Evolutionary conservation across 257 asterid genomes (phyloP).

Genomic region (Solanum infundibuliforme): DNA sequence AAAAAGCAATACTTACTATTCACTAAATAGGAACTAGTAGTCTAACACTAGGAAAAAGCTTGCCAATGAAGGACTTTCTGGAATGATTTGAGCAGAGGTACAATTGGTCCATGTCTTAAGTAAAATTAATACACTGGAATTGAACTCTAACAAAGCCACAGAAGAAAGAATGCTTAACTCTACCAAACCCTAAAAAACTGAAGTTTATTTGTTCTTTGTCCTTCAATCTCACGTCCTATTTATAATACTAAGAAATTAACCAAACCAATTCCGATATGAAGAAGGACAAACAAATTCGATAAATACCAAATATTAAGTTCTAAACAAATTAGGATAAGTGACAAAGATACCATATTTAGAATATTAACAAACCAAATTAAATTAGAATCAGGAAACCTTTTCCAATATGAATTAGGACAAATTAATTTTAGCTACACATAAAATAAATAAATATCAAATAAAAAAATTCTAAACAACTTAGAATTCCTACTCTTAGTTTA

Average conservation of each 20-base stretch:
- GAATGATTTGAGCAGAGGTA: conserved; percentile 44
- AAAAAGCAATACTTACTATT: conserved; percentile 16
- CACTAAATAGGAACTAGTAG: conserved; percentile 11
- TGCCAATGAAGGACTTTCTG: neutral
- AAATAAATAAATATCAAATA: neutral
- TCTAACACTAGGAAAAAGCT: conserved; percentile 13
- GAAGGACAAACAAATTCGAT: no score
- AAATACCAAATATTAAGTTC: no score
- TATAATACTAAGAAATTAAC: neutral
- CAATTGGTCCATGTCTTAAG: conserved; percentile 82
- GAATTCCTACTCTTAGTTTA: neutral
- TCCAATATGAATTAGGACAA: neutral
- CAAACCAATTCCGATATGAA: neutral
- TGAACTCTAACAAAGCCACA: conserved; percentile 16
- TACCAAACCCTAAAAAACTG: neutral
- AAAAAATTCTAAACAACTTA: no score
- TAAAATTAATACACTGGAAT: conserved; percentile 30
- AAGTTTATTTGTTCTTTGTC: no score
- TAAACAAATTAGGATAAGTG: no score
- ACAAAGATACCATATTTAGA: no score
- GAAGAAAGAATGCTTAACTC: neutral
- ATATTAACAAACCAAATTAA: neutral
- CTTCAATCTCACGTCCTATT: neutral
- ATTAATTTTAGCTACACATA: no score
- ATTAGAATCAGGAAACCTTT: neutral